A percentile compares a stretch with the other conserved stretches of the same genome.
Evolutionary conservation across 441 rosid genomes (phyloP).

Genomic region (Dalechampia spathulata): DNA sequence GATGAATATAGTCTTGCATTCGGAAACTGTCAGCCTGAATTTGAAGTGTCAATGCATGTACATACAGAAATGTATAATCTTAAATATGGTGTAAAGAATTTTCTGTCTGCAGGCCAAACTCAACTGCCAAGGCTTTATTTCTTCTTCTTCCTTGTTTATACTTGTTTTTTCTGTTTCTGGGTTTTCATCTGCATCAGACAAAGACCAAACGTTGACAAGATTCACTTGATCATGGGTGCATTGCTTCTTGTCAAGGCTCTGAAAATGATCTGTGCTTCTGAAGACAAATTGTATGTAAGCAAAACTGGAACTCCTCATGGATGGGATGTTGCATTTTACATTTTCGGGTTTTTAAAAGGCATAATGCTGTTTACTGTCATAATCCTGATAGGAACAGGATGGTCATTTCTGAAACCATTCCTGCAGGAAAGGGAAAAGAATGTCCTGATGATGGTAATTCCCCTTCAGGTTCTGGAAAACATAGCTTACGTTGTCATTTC

Average conservation of each 20-base stretch:
- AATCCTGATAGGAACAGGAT: conserved; percentile 49
- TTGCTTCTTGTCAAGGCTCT: conserved; percentile 43
- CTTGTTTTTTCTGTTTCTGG: conserved; percentile 30
- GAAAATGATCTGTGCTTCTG: conserved; percentile 47
- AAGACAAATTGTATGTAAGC: conserved; percentile 34
- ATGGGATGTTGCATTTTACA: conserved; percentile 55
- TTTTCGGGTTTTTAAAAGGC: conserved; percentile 52
- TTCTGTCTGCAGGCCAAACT: conserved; percentile 43
- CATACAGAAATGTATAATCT: conserved; percentile 46
- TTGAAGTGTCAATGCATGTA: conserved; percentile 45
- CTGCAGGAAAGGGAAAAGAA: conserved; percentile 54
- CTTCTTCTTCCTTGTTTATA: conserved; percentile 26
- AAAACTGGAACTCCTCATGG: conserved; percentile 57
- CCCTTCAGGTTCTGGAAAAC: conserved; percentile 54
- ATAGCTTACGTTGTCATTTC: conserved; percentile 38
- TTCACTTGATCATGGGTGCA: conserved; percentile 47
- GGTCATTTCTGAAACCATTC: conserved; percentile 58
- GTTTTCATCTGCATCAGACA: conserved; percentile 26
- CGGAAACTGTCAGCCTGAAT: conserved; percentile 43
- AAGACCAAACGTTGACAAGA: conserved; percentile 29
- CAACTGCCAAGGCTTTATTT: conserved; percentile 34
- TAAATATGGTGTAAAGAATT: conserved; percentile 27
- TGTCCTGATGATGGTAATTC: conserved; percentile 41
- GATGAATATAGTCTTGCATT: conserved; percentile 39
- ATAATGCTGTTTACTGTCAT: conserved; percentile 58